These are phyloP conservation scores for Ensete glaucum DNA, from an alignment of 176 grass and related monocot genomes.

Conservation along the genomic window DNA sequence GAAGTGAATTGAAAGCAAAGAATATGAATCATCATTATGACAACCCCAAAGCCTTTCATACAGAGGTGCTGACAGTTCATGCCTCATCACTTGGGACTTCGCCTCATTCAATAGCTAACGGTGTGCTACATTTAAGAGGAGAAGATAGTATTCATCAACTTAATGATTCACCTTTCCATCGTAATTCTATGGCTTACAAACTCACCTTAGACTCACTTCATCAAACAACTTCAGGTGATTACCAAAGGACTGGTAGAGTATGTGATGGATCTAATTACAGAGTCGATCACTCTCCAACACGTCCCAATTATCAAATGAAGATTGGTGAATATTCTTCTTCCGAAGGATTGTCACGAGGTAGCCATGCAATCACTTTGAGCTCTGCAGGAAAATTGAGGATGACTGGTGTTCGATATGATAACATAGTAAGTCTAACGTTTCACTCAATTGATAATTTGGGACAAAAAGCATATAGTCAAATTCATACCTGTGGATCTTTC, in stretches of 20 bases:
- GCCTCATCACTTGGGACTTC: constrained; percentile 19
- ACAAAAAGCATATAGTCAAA: neutral
- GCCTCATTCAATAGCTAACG: constrained; percentile 7
- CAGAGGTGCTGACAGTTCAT: constrained; percentile 22
- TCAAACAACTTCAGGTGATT: constrained; percentile 15
- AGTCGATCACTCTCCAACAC: constrained; percentile 29
- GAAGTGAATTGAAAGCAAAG: constrained; percentile 32
- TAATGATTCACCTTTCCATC: constrained; percentile 5
- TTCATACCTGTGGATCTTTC: neutral
- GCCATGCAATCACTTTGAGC: neutral
- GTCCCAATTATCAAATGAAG: constrained; percentile 10
- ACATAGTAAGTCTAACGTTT: constrained; percentile 26
- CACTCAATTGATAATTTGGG: neutral
- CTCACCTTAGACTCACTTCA: constrained; percentile 23
- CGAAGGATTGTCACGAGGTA: constrained; percentile 28
- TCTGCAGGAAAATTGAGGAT: constrained; percentile 26
- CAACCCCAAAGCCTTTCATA: constrained; percentile 27
- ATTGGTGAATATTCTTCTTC: constrained; percentile 35
- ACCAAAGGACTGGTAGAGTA: constrained; percentile 5
- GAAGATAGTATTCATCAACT: constrained; percentile 29
- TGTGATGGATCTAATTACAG: constrained; percentile 13
- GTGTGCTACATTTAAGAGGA: constrained; percentile 32
- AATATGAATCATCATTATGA: constrained; percentile 27
- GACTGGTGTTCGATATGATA: constrained; percentile 18
- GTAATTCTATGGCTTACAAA: constrained; percentile 27